A percentile compares a stretch with the other conserved stretches of the same genome.
Evolutionary conservation across 2,329 filamentous ascomycete genomes (phyloP).

Genomic region (Thermoascus crustaceus): DNA sequence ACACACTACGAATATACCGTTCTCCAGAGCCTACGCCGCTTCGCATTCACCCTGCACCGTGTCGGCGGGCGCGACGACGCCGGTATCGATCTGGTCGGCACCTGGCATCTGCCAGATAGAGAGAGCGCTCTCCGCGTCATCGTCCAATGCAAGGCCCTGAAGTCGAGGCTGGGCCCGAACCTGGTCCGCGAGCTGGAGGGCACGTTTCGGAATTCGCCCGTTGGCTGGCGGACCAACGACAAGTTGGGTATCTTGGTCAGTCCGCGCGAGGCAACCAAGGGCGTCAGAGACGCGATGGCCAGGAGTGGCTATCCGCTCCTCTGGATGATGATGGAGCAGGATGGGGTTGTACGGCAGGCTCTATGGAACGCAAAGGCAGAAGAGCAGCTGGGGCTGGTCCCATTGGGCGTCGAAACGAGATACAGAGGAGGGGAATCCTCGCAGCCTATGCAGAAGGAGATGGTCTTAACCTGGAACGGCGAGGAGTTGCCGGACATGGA

Average conservation of each 20-base stretch:
- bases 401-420: conserved; percentile 30
- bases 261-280: conserved; percentile 64
- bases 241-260: conserved; percentile 66
- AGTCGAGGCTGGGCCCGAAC: conserved; percentile 35
- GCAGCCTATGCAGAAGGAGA: conserved; percentile 15
- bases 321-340: conserved; percentile 42
- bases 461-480: conserved; percentile 30
- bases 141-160: conserved; percentile 40
- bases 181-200: conserved; percentile 49
- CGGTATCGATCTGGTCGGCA: conserved; percentile 40
- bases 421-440: conserved; percentile 17
- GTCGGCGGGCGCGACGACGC: conserved; percentile 39
- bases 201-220: conserved; percentile 63
- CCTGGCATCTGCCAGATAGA: conserved; percentile 36
- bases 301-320: conserved; percentile 63
- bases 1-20: conserved; percentile 42
- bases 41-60: conserved; percentile 34
- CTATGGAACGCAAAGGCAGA: conserved; percentile 38
- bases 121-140: conserved; percentile 32
- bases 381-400: conserved; percentile 28
- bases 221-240: conserved; percentile 58
- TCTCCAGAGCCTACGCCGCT: conserved; percentile 29
- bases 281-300: conserved; percentile 64
- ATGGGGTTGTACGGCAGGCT: conserved; percentile 32
- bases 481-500: conserved; percentile 26